Conservation (phyloP, 1,139 yeast genomes). For the Geotrichum phurueaensis region DNA sequence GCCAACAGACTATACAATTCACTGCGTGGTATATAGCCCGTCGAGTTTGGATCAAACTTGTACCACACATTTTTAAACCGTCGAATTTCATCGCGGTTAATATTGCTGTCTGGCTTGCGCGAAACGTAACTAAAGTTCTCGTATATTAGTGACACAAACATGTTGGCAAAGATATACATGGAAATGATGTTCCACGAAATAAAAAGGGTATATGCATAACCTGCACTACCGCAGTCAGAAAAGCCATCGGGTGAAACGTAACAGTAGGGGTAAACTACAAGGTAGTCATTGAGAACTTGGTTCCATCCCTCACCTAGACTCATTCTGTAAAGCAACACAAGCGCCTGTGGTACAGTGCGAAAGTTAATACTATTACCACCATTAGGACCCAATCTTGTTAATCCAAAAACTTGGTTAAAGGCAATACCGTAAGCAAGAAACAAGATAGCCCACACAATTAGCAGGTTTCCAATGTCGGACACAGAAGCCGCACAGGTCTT, state of each 20-base stretch:
- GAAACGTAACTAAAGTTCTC: slow-evolving; percentile 87
- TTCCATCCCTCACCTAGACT: slow-evolving; percentile 99
- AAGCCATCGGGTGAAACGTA: slow-evolving; percentile 36
- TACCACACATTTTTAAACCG: slow-evolving; percentile 73
- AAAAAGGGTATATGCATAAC: slow-evolving; percentile 70
- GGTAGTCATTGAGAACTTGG: slow-evolving; percentile 65
- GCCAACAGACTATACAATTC: slow-evolving; percentile 30
- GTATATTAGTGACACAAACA: slow-evolving; percentile 85
- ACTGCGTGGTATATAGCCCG: slow-evolving; percentile 52
- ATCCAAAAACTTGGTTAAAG: slow-evolving; percentile 83
- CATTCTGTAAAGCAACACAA: slow-evolving; percentile 71
- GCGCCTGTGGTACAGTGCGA: slow-evolving; percentile 77
- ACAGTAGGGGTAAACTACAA: slow-evolving; percentile 64
- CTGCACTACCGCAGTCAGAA: slow-evolving; percentile 76
- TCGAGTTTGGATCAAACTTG: slow-evolving; percentile 68
- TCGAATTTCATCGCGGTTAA: slow-evolving; percentile 69
- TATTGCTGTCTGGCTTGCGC: slow-evolving; percentile 37
- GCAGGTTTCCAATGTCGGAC: slow-evolving; percentile 61
- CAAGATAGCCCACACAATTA: slow-evolving; percentile 79
- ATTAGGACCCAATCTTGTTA: slow-evolving; percentile 72
- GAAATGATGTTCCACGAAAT: slow-evolving; percentile 86
- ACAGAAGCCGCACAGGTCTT: slow-evolving; percentile 80
- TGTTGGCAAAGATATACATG: slow-evolving; percentile 89
- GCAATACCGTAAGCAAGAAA: slow-evolving; percentile 89
- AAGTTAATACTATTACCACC: slow-evolving; percentile 70